These are phyloP conservation scores for Cocos nucifera DNA, from an alignment of 176 grass and related monocot genomes.

Conservation along the genomic window DNA sequence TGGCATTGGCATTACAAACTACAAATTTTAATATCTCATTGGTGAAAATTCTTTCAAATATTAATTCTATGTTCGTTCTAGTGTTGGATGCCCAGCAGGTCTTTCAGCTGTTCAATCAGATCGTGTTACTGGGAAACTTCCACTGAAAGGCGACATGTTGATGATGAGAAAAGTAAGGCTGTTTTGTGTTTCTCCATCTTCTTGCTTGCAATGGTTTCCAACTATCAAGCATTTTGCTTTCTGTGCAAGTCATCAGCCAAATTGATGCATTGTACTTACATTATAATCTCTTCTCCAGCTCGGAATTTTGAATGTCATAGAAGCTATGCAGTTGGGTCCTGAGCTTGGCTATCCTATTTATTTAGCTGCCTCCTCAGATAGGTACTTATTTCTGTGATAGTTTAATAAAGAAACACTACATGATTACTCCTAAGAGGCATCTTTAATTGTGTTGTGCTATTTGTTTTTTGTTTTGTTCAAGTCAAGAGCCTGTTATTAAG, in stretches of 20 bases:
- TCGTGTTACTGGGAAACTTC: slow-evolving; percentile 70
- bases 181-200: neutral
- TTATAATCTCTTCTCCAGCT: slow-evolving; percentile 35
- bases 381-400: slow-evolving; percentile 34
- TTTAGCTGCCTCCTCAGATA: slow-evolving; percentile 69
- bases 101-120: slow-evolving; percentile 70
- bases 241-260: no score
- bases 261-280: no score
- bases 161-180: slow-evolving; percentile 62
- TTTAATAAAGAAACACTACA: no score
- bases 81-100: slow-evolving; percentile 62
- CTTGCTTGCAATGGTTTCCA: no score
- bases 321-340: slow-evolving; percentile 71
- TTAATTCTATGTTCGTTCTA: slow-evolving; percentile 15
- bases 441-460: slow-evolving; percentile 16
- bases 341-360: slow-evolving; percentile 79
- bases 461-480: slow-evolving; percentile 32
- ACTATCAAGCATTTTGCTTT: no score
- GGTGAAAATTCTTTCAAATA: no score
- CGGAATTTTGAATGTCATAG: slow-evolving; percentile 82
- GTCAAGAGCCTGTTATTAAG: slow-evolving; percentile 84
- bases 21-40: neutral
- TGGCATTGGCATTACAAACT: slow-evolving; percentile 19
- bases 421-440: neutral
- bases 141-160: slow-evolving; percentile 58